These are phyloP conservation scores for Chenopodium formosanum DNA, from an alignment of 148 eudicot genomes.

Conservation along the genomic window DNA sequence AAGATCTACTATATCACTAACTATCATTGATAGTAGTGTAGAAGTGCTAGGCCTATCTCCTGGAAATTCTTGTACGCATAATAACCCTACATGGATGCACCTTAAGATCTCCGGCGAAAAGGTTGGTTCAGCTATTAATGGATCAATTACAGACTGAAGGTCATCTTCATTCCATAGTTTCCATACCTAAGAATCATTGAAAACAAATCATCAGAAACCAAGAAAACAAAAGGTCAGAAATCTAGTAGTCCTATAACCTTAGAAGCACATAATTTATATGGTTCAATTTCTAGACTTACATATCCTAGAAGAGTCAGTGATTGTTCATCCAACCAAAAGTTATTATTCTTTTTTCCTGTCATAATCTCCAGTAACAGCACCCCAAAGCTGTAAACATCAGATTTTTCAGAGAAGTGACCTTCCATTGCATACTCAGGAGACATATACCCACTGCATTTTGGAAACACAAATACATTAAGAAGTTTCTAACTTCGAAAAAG, in stretches of 20 bases:
- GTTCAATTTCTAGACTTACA: constrained; percentile 21
- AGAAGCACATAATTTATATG: background rate
- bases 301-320: constrained; percentile 33
- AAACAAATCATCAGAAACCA: background rate
- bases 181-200: constrained; percentile 25
- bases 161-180: constrained; percentile 27
- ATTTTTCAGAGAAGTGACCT: constrained; percentile 39
- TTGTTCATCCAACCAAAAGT: constrained; percentile 30
- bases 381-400: constrained; percentile 35
- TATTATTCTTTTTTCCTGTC: constrained; percentile 27
- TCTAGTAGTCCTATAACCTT: no score
- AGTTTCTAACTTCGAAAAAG: background rate
- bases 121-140: constrained; percentile 20
- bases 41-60: constrained; percentile 30
- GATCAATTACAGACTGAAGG: constrained; percentile 24
- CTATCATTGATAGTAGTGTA: constrained; percentile 27
- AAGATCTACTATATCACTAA: constrained; percentile 31
- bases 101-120: constrained; percentile 15
- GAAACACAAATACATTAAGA: background rate
- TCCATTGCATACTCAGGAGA: constrained; percentile 34
- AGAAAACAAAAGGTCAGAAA: background rate
- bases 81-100: constrained; percentile 33
- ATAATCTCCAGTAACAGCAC: constrained; percentile 32
- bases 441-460: background rate
- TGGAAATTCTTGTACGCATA: background rate